Evolutionary conservation across 1,139 yeast species (phyloP).

Genomic region (Yamadazyma friedrichii): DNA sequence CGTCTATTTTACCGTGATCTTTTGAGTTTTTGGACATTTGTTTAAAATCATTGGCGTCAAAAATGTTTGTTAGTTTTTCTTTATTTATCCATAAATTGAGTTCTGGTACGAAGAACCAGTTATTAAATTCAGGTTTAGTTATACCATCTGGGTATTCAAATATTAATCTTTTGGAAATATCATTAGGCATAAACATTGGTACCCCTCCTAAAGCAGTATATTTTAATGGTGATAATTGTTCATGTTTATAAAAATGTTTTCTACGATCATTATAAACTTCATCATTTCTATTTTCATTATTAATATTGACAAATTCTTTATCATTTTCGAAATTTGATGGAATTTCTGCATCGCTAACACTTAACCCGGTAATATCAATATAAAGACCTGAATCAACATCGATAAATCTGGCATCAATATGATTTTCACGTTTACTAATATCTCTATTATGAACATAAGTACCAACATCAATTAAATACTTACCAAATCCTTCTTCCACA

Average conservation of each 20-base stretch:
- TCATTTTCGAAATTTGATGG: conserved; percentile 17
- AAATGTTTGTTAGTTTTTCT: conserved; percentile 17
- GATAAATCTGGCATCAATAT: conserved; percentile 34
- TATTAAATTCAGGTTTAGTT: conserved; percentile 18
- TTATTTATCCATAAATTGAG: conserved; percentile 29
- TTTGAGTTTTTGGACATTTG: conserved; percentile 7
- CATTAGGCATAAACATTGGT: conserved; percentile 26
- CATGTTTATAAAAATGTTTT: conserved; percentile 35
- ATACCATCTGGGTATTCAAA: conserved; percentile 28
- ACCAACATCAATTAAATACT: conserved; percentile 28
- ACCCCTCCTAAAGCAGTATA: conserved; percentile 29
- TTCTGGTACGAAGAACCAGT: conserved; percentile 30
- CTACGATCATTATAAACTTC: conserved; percentile 34
- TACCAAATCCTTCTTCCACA: conserved; percentile 28
- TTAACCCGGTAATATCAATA: conserved; percentile 30
- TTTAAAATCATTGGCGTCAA: conserved; percentile 22
- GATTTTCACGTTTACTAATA: conserved; percentile 25
- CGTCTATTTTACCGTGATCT: conserved; percentile 12
- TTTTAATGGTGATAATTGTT: conserved; percentile 34
- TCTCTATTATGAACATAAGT: conserved; percentile 32
- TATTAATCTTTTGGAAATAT: conserved; percentile 21
- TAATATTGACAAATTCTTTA: conserved; percentile 11
- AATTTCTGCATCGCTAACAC: conserved; percentile 18
- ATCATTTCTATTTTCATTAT: conserved; percentile 14
- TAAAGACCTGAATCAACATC: conserved; percentile 34